A percentile compares a stretch with the other conserved stretches of the same genome.
These are phyloP conservation scores for Globisporangium cystogenes DNA, from an alignment of 352 stramenopile genomes.

Conservation along the genomic window DNA sequence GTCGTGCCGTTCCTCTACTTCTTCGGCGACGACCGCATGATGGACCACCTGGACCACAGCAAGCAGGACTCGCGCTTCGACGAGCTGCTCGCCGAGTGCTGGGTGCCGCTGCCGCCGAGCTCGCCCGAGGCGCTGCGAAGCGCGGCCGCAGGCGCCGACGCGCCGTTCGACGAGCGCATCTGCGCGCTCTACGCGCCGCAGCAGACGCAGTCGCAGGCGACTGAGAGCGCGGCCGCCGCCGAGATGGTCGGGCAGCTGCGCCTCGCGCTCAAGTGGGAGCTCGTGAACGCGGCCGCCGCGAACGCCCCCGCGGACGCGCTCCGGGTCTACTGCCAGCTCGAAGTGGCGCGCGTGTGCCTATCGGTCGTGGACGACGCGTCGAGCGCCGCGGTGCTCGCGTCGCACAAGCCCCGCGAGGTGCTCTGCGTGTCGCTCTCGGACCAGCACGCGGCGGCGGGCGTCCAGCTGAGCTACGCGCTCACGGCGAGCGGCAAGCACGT, in stretches of 20 bases:
- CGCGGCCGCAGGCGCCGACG: slow-evolving; percentile 12
- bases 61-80: slow-evolving; percentile 83
- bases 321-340: slow-evolving; percentile 60
- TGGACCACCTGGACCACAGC: slow-evolving; percentile 84
- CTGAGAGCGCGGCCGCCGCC: slow-evolving; percentile 14
- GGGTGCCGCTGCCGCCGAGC: slow-evolving; percentile 57
- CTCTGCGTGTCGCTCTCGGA: slow-evolving; percentile 71
- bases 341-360: slow-evolving; percentile 68
- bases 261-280: slow-evolving; percentile 76
- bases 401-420: slow-evolving; percentile 57
- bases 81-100: slow-evolving; percentile 68
- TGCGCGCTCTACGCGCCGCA: slow-evolving; percentile 62
- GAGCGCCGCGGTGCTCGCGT: slow-evolving; percentile 23
- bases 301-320: slow-evolving; percentile 44
- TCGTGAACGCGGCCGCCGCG: slow-evolving; percentile 42
- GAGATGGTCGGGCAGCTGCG: slow-evolving; percentile 75
- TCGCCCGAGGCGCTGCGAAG: slow-evolving; percentile 13
- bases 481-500: slow-evolving; percentile 71
- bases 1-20: slow-evolving; percentile 87
- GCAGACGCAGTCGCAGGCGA: too few species aligned
- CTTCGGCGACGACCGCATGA: slow-evolving; percentile 81
- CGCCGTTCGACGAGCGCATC: slow-evolving; percentile 55
- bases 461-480: slow-evolving; percentile 72
- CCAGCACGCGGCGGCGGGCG: slow-evolving; percentile 56
- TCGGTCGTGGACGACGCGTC: slow-evolving; percentile 66